Conservation (phyloP, 1,139 yeast genomes). For the Candida smagusa region DNA sequence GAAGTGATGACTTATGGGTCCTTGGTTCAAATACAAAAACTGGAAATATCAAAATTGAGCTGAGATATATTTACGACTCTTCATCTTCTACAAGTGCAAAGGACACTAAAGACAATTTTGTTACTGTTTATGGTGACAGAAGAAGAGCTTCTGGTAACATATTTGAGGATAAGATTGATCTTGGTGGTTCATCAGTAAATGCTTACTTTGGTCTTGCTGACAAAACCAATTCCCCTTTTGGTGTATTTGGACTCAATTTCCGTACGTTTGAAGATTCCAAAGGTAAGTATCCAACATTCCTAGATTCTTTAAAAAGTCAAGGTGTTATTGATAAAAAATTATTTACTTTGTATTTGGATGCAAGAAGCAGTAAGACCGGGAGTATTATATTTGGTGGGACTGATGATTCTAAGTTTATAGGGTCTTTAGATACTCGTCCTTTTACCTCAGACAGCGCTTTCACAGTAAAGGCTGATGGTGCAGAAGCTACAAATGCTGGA, state of each 20-base stretch:
- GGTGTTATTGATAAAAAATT: conserved; percentile 19
- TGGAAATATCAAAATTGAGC: no score
- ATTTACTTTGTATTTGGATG: conserved; percentile 15
- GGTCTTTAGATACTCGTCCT: conserved; percentile 11
- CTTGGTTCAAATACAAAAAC: no score
- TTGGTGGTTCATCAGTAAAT: no score
- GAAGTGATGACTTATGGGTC: no score
- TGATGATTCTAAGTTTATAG: conserved; percentile 17
- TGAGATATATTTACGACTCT: conserved; percentile 1
- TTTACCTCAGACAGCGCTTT: conserved; percentile 4
- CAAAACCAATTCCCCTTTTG: conserved; percentile 5
- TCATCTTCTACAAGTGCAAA: no score
- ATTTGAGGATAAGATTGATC: no score
- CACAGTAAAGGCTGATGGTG: conserved; percentile 1
- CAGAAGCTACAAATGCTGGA: neutral
- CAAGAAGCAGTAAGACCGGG: conserved; percentile 11
- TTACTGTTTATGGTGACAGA: no score
- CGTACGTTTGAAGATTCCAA: conserved; percentile 9
- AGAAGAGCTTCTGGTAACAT: no score
- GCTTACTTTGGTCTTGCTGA: no score
- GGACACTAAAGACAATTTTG: no score
- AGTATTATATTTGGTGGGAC: conserved; percentile 19
- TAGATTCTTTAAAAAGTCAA: conserved; percentile 17
- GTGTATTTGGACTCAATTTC: conserved; percentile 21
- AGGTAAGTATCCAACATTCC: conserved; percentile 17